Base-by-base conservation (phyloP, 805 yeast species). In the Ogataea haglerorum region DNA sequence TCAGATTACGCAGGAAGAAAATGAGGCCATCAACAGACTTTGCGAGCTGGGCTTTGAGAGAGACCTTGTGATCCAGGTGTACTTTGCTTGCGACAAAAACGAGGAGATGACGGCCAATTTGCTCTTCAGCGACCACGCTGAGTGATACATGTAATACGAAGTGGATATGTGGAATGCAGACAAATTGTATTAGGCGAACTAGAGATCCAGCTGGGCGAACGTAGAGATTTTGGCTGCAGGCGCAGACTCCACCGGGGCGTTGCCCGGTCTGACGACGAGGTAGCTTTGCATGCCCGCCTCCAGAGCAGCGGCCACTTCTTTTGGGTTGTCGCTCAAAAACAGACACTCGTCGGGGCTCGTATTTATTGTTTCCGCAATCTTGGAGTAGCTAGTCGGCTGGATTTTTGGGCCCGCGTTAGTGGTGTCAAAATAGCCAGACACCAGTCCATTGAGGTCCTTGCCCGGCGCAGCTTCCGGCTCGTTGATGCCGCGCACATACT, bases 61-160 rank as follows among this genome's bases (percentile, higher is more conserved):
- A 52, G 75, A 82, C 52, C 69, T 84, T 42, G 99, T 86, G 32
- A 78, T 89, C 46, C 96, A 90, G 69, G 95, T 95, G 22, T 93
- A 87, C 68, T 82, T 93, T 74, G 98, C 98, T 30, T 93, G 99
- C 65, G 99, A 93, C 58, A 91, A 89, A 68, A 88, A 93, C 65
- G 99, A 93, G 69, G 96, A 91, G 69, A 76, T 87, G 56, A 89
- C 99, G 30, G 99, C 98, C 16, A 93, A 93, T 68, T 78, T 88
- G 58, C 72, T 93, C 53, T 85, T 93, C 57, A 75, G 73, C 57
- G 82, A 76, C 46, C 76, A 75, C 43, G 64, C 66, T 37, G 65
- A 60, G 27, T 55, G 45, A 41, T 38, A 38, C 36, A 38, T 31
- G 35, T 38, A 38, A 32, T 38, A 31, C 19, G 19, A 25, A 14